Base-by-base conservation (phyloP, 2,329 filamentous ascomycete genomes). In the Pseudopyrenochaeta lycopersici region DNA sequence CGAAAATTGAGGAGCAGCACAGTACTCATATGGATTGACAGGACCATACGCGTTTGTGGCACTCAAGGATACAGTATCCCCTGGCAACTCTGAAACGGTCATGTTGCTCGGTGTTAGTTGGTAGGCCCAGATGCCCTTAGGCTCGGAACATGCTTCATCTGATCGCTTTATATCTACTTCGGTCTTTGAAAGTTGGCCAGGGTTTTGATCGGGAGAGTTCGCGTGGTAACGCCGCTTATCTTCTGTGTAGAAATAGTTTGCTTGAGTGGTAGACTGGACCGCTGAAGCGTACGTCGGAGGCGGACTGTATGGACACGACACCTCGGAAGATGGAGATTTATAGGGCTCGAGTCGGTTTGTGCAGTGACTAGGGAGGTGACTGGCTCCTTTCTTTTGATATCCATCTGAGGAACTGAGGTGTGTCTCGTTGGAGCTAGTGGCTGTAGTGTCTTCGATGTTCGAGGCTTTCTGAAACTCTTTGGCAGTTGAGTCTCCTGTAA, bases 41-140 rank as follows among this genome's bases (percentile, higher is more conserved):
- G 63, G 63, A 1, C 63, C 61, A n/a, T 50, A 38, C 2, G 52
- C 21, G 31, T 66, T 66, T n/a, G 63, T 66, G 3, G 40, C 63
- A 43, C 61, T 64, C 45, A 64, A 44, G 4, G 18, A 31, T 15
- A 61, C 31, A 4, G 48, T 49, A 15, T 64, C 43, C 9, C 63
- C 53, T 4, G 52, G 49, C 11, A 66, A 33, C 39, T 66, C 63
- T 3, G 54, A 49, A 2, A 56, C 23, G 1, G 6, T 12, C 23
- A 20, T 10, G 5, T 46, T 11, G 1, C 7, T 18, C 9, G 45
- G 32, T 11, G 21, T 6, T 4, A 29, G 20, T 29, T 29, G 29
- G 32, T 48, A 48, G 11, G 21, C 30, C 39, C 45, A n/a, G 5
- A 29, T 33, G 14, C 43, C 21, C 3, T 27, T 30, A 14, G 36